Evolutionary conservation across 176 grass and related monocot genomes (phyloP), one percentile per base, ranked within the genome.

Genomic region (Phoenix dactylifera): DNA sequence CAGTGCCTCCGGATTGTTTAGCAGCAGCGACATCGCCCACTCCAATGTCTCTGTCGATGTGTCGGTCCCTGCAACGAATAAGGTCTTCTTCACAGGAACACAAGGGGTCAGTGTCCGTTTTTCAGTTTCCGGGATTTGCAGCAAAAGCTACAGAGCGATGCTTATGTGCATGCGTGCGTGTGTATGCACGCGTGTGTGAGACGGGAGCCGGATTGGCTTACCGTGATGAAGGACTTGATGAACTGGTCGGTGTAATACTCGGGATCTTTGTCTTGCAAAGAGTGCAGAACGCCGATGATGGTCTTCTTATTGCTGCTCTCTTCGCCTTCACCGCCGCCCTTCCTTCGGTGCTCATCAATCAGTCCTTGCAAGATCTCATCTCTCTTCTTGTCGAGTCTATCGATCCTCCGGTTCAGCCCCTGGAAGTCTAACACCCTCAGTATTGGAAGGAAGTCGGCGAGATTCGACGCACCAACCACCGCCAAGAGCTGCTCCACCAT

Each of bases 401-500:
- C 28, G 1, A 60, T 58, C 24, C 61, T 71, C 15, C 26, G 18
- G 7, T 32, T 79, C 0, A 54, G 26, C 5, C 81, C 75, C 50
- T 72, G 58, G 7, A 79, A 30, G 35, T 44, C 35, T 44, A 44
- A 0, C 54, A 70, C 0, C 17, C 26, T 49, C 1, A 84, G 59
- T 30, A 66, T 22, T 4, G 70, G 81, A 50, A 84, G 25, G 71
- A 79, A 84, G 49, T 84, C 81, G 58, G 72, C 58, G 65, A 84
- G 30, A 29, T 73, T 79, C 10, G 81, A 74, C 22, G 81, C 70
- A 1, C 75, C 81, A 10, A 24, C 39, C 70, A 74, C 58, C 16
- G 39, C 25, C 59, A 79, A 69, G 60, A 59, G 50, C 70, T 84
- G 64, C 0, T 15, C 20, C 25, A 61, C 56, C 60, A 74, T 66